Percentiles rank a stretch among this genome's conserved stretches.
These are phyloP conservation scores for Gastrolobium bilobum DNA, from an alignment of 306 rosid species.

Conservation along the genomic window DNA sequence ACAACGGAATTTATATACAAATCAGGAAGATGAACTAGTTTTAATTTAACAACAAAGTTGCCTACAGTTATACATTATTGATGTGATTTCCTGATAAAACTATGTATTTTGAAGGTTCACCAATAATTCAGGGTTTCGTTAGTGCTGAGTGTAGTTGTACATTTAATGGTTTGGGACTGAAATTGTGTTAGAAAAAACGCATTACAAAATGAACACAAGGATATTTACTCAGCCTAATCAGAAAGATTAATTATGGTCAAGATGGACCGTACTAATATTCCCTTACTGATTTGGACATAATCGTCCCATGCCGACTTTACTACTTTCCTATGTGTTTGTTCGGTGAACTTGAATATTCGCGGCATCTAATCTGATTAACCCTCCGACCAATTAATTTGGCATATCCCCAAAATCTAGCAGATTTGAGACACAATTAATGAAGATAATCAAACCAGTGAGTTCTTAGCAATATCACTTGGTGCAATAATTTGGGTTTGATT, in stretches of 20 bases:
- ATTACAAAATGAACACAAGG: constrained; percentile 10
- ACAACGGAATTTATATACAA: background rate
- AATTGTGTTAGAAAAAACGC: constrained; percentile 13
- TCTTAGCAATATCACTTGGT: constrained; percentile 19
- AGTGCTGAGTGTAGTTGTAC: background rate
- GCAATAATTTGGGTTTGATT: background rate
- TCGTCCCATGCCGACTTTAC: constrained; percentile 15
- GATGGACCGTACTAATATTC: background rate
- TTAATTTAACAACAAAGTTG: background rate
- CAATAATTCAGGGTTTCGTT: constrained; percentile 28
- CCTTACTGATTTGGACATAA: constrained; percentile 38
- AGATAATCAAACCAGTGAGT: constrained; percentile 8
- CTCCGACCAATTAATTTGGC: constrained; percentile 41
- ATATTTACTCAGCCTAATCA: constrained; percentile 8
- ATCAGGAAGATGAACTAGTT: background rate
- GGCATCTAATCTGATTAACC: constrained; percentile 49
- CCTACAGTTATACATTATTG: background rate
- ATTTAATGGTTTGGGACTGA: constrained; percentile 10
- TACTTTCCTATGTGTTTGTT: constrained; percentile 29
- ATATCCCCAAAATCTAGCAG: constrained; percentile 62
- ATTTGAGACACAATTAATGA: background rate
- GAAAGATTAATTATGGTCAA: background rate
- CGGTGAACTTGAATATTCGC: constrained; percentile 48
- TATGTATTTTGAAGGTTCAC: background rate
- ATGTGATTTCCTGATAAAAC: constrained; percentile 12